phyloP scores from a whole-genome alignment of 2,329 filamentous ascomycete genomes.

The Colletotrichum cuscutae region DNA sequence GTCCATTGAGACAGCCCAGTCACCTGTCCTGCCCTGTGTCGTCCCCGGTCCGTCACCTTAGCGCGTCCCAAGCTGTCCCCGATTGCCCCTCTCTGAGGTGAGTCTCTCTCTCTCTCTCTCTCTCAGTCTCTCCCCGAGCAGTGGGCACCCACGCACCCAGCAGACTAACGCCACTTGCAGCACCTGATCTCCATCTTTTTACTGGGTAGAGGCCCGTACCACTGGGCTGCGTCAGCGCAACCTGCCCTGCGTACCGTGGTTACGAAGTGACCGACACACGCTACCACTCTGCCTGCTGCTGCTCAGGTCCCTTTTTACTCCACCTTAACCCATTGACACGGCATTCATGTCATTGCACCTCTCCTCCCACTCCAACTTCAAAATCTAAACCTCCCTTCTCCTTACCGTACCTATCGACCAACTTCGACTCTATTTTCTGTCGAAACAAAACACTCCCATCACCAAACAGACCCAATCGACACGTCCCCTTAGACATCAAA shows the following conservation, averaged over 20 bases:
- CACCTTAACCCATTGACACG: slow-evolving; percentile 10
- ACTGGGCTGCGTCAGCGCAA: slow-evolving; percentile 7
- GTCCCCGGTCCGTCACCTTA: neutral
- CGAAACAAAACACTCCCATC: neutral
- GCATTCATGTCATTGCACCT: slow-evolving; percentile 28
- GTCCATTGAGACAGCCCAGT: slow-evolving; percentile 4
- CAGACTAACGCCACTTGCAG: slow-evolving; percentile 24
- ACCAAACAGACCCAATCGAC: neutral
- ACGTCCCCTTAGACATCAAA: neutral
- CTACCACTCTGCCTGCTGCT: slow-evolving; percentile 2
- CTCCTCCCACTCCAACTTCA: slow-evolving; percentile 19
- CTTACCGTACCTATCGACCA: neutral
- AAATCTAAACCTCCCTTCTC: neutral
- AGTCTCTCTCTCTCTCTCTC: too few species aligned
- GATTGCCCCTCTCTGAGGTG: neutral
- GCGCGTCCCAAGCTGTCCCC: slow-evolving; percentile 2
- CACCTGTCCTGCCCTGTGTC: slow-evolving; percentile 11
- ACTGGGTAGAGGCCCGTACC: slow-evolving; percentile 2
- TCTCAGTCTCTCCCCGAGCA: neutral
- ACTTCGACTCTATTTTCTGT: neutral
- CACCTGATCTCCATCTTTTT: slow-evolving; percentile 23
- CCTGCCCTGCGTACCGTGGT: slow-evolving; percentile 3
- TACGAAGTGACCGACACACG: neutral
- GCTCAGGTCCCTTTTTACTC: slow-evolving; percentile 24
- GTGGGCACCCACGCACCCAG: neutral